Conservation (phyloP, 2,329 filamentous ascomycete genomes). For the Ceratocystiopsis brevicomis region DNA sequence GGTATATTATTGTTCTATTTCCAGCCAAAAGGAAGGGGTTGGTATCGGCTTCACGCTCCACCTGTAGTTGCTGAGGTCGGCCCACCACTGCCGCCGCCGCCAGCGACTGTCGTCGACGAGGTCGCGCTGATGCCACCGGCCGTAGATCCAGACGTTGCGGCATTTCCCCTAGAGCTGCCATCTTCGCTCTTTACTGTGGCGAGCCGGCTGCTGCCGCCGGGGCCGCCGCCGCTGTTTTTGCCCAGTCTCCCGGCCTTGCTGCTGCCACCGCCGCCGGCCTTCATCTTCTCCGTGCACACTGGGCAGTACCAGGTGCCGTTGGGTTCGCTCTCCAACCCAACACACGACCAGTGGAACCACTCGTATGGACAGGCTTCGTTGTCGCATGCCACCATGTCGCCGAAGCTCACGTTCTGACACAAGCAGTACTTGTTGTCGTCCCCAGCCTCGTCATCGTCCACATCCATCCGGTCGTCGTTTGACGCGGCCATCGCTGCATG, state of each 20-base stretch:
- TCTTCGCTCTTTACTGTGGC: constrained; percentile 4
- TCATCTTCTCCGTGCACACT: constrained; percentile 34
- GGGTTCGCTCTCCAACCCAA: constrained; percentile 48
- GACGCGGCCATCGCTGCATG: constrained; percentile 12
- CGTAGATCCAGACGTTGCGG: too few relatives aligned
- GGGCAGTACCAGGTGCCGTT: constrained; percentile 51
- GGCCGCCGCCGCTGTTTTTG: background rate
- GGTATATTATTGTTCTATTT: too few relatives aligned
- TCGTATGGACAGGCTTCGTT: constrained; percentile 65
- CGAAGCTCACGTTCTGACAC: constrained; percentile 68
- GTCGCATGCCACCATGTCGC: constrained; percentile 79
- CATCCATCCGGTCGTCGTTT: constrained; percentile 33
- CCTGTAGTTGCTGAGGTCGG: too few relatives aligned
- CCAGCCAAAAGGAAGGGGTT: too few relatives aligned
- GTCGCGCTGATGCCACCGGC: too few relatives aligned
- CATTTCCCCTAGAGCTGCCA: background rate
- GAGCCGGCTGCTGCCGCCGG: too few relatives aligned
- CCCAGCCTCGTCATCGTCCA: constrained; percentile 49
- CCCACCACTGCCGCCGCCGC: too few relatives aligned
- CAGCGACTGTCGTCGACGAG: too few relatives aligned
- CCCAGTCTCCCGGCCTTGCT: background rate
- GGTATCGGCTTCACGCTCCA: too few relatives aligned
- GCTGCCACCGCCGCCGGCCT: background rate
- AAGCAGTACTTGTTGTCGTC: constrained; percentile 70
- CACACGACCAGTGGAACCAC: constrained; percentile 74